Base-by-base conservation (phyloP, 305 asterid genomes). In the Nicotiana rustica region DNA sequence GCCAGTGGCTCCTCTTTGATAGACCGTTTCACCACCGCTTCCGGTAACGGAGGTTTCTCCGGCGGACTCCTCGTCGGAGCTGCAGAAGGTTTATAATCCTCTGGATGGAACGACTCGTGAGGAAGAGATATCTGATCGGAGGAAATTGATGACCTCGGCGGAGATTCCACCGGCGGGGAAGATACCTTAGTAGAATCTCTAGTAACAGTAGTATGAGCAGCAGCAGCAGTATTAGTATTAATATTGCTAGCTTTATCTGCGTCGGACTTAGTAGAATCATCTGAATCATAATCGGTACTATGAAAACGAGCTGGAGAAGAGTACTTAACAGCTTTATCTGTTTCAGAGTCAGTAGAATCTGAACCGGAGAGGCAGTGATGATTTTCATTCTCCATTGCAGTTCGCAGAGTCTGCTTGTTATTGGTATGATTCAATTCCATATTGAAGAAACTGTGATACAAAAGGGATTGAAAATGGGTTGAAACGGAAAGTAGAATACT, bases 1-100 rank as follows among this genome's bases (percentile, higher is more conserved):
- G 87, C 80, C 77, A 81, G 36, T 29, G 90, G 86, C 82, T 91
- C 91, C 84, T 87, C 86, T 57, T 85, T 57, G n/a, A 86, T 91
- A 55, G 62, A 85, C 67, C 80, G 38, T 49, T 80, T 84, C 85
- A 89, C 91, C 47, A 38, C 84, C 25, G 69, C 82, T 79, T 13
- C 75, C 18, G 88, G 88, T 79, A 80, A 78, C 86, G 81, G 85
- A 41, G 86, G 85, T 68, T 47, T 65, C 35, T 71, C 85, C 61
- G 82, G 84, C 60, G 85, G 79, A 67, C 66, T 73, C 70, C 44
- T 49, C 64, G n/a, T 67, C 36, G 10, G 82, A 83, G 41, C 87
- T 57, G 15, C 19, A 25, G 5, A 66, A 44, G 55, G 81, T 17
- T 81, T 81, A 44, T 86, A 85, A 3, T 85, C 87, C 41, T 81